Percentiles rank a stretch among this genome's conserved stretches.
phyloP scores from a whole-genome alignment of 2,329 filamentous ascomycete species.

The Phoma sp. region DNA sequence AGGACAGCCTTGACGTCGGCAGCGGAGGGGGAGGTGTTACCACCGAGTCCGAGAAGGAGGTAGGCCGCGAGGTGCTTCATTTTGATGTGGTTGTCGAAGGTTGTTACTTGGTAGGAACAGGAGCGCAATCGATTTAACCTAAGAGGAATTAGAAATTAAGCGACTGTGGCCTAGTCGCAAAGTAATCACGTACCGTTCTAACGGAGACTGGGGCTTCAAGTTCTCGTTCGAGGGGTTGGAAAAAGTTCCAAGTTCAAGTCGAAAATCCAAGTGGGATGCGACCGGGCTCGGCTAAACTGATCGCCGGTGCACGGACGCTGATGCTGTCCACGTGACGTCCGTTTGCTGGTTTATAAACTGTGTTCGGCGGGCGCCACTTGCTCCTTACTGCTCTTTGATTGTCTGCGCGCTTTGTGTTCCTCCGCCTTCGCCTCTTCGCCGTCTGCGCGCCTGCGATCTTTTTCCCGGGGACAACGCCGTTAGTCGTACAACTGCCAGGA shows the following conservation, averaged over 20 bases:
- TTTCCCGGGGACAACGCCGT: constrained; percentile 14
- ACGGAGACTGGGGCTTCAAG: constrained; percentile 99
- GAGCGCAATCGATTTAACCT: constrained; percentile 92
- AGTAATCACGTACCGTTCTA: constrained; percentile 71
- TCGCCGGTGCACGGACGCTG: constrained; percentile 5
- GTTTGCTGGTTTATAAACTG: constrained; percentile 29
- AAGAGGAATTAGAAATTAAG: constrained; percentile 21
- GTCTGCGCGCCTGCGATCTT: constrained; percentile 21
- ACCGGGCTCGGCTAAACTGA: constrained; percentile 13
- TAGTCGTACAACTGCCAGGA: constrained; percentile 19
- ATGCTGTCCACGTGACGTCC: constrained; percentile 19
- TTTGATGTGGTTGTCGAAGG: constrained; percentile 67
- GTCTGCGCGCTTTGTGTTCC: constrained; percentile 23
- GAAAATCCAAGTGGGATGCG: constrained; percentile 18
- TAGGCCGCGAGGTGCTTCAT: constrained; percentile 99
- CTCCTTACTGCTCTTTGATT: constrained; percentile 24
- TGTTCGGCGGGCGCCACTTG: constrained; percentile 30
- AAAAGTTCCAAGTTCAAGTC: constrained; percentile 32
- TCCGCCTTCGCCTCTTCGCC: constrained; percentile 25
- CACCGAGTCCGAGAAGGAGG: constrained; percentile 93
- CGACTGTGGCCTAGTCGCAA: constrained; percentile 15
- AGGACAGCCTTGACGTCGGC: constrained; percentile 82
- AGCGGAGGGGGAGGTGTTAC: constrained; percentile 87
- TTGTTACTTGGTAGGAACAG: constrained; percentile 63
- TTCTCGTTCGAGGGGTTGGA: constrained; percentile 60